These are phyloP conservation scores for Entomortierella lignicola DNA, from an alignment of 192 early-diverging fungal species.

Conservation along the genomic window DNA sequence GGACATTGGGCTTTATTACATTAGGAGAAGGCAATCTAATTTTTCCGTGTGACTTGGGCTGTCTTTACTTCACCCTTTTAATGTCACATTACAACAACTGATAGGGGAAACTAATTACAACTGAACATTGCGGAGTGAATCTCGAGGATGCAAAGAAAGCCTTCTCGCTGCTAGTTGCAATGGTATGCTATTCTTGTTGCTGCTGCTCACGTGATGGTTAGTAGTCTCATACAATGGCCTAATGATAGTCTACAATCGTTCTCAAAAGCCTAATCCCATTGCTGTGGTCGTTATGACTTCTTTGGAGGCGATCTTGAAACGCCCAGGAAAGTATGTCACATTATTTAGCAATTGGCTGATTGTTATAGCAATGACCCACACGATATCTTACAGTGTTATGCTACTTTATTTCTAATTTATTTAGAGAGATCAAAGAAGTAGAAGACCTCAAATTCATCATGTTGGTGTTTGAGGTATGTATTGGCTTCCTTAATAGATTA, in stretches of 20 bases:
- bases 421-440: slow-evolving; percentile 55
- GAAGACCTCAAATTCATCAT: slow-evolving; percentile 86
- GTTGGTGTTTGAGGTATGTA: slow-evolving; percentile 82
- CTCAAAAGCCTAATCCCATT: slow-evolving; percentile 64
- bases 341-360: background rate
- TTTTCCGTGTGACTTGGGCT: background rate
- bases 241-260: background rate
- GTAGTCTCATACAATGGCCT: no score
- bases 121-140: slow-evolving; percentile 69
- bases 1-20: no score
- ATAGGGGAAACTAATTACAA: slow-evolving; percentile 59
- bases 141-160: slow-evolving; percentile 72
- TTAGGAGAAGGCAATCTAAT: background rate
- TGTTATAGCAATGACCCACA: no score
- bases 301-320: slow-evolving; percentile 74
- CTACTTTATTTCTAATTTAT: no score
- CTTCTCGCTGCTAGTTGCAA: slow-evolving; percentile 68
- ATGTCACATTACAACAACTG: no score
- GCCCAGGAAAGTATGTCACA: slow-evolving; percentile 63
- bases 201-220: background rate
- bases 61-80: background rate
- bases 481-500: background rate
- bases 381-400: no score
- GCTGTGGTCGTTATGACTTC: slow-evolving; percentile 82
- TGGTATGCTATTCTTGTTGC: slow-evolving; percentile 46